Evolutionary conservation across 2,329 filamentous ascomycete species (phyloP), one percentile per base, ranked within the genome.

Genomic region (Aspergillus awamori): DNA sequence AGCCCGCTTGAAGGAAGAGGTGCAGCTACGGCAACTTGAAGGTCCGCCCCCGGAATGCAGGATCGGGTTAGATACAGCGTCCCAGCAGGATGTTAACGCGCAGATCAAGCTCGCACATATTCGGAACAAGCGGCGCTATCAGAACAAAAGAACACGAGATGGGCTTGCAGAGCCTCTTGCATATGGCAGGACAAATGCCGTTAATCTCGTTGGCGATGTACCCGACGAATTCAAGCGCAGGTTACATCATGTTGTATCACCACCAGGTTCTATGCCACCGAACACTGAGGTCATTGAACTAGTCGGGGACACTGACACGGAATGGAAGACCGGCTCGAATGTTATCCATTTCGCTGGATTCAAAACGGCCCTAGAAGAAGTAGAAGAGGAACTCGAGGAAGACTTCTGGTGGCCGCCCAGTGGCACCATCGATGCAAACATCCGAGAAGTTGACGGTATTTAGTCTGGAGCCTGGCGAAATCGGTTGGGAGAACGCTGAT

Each of bases 401-500:
- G 76, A 79, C 53, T 69, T 72, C 57, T 79, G 76, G 76, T 78
- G 74, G 70, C 76, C 75, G 15, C 67, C 67, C n/a, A 74, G 70
- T 57, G 59, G 67, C 8, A 53, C 63, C 24, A 67, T 77, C 8
- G 69, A 77, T 55, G 67, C 75, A 0, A 76, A 77, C 47, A 65
- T 74, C 51, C 61, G 45, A 10, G 59, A 69, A 24, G 59, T 58
- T 17, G 63, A 56, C 26, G 26, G 53, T 8, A 36, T 57, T n/a
- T 38, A 53, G 36, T 17, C 15, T n/a, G 24, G 22, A 15, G 8
- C 47, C 13, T 51, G 45, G 8, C 10, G n/a, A 26, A 15, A 8
- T 49, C 11, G 11, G 33, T 36, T 36, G 11, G 33, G 10, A 36
- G 33, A 36, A 4, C 11, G 11, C 33, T 36, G 33, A 6, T 36